phyloP scores from a whole-genome alignment of 2,329 filamentous ascomycete species.

The Orbilia javanica region DNA sequence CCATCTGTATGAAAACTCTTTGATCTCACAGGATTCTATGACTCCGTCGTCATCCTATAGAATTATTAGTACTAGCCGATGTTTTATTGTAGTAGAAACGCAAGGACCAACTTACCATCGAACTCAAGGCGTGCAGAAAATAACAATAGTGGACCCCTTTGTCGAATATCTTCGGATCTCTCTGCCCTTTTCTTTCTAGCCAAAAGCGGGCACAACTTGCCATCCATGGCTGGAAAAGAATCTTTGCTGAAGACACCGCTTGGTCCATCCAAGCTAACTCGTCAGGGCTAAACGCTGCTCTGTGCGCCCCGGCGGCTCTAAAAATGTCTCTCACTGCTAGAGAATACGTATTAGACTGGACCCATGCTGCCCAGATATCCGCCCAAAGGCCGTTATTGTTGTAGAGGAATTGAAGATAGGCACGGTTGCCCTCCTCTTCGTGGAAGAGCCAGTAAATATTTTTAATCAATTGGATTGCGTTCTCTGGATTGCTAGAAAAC shows the following conservation, averaged over 20 bases:
- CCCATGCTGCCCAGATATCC: neutral
- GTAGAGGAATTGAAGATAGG: conserved; percentile 2
- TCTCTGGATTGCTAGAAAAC: neutral
- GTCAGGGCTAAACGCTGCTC: neutral
- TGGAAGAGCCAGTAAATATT: conserved; percentile 8
- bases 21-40: neutral
- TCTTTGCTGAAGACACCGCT: neutral
- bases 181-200: neutral
- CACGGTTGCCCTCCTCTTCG: neutral
- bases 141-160: conserved; percentile 2
- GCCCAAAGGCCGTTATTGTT: neutral
- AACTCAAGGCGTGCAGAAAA: conserved; percentile 2
- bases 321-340: neutral
- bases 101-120: neutral
- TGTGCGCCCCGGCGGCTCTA: neutral
- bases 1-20: conserved; percentile 6
- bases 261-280: neutral
- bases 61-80: neutral
- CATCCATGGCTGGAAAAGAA: conserved; percentile 3
- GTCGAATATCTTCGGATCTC: neutral
- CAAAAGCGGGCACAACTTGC: neutral
- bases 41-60: neutral
- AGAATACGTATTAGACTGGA: neutral
- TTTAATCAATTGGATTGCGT: neutral
- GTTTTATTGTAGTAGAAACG: neutral